Evolutionary conservation across 2,329 filamentous ascomycete species (phyloP), one percentile per base, ranked within the genome.

Genomic region (Fusarium poae): DNA sequence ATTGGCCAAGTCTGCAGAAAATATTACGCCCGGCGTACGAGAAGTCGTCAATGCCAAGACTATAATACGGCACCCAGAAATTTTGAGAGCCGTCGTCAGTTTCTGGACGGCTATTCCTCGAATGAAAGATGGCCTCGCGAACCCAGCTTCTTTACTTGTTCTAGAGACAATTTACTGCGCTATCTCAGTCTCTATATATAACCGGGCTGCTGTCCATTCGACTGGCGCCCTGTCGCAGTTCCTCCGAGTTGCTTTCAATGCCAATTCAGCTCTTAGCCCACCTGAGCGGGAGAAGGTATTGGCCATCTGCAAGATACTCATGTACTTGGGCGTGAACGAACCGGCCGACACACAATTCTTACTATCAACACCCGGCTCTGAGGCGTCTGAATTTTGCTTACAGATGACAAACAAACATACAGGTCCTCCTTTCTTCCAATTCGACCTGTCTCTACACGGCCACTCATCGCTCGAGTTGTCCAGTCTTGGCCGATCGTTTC

Each of bases 391-490:
- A 50, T 96, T 97, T 74, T 88, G 85, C 67, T 82, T 97, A 21
- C 86, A 89, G 53, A 91, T 92, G 76, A 88, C 97, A 69, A 89
- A 89, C 67, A 85, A 85, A 49, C 93, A 95, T 62, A 89, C 91
- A 68, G 88, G 89, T 16, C 93, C 96, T 8, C 88, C 94, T 0
- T 94, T 92, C 77, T 91, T 99, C 71, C 94, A 98, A 72, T 98
- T 99, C 79, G 96, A 99, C 77, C 84, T 99, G 23, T 96, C 94
- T 2, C 82, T 93, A 18, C 86, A 94, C 77, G 97, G 97, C 1
- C 95, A 93, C 79, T 92, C 93, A 16, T 97, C 96, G 0, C 88
- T 98, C 65, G 97, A 99, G 77, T 83, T 99, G 29, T 88, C 93
- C 10, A 94, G 89, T n/a, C 83, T 99, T 27, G 93, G 93, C 8